A percentile compares a stretch with the other conserved stretches of the same genome.
Evolutionary conservation across 305 asterid species (phyloP).

Genomic region (Fraxinus xanthoxyloides): DNA sequence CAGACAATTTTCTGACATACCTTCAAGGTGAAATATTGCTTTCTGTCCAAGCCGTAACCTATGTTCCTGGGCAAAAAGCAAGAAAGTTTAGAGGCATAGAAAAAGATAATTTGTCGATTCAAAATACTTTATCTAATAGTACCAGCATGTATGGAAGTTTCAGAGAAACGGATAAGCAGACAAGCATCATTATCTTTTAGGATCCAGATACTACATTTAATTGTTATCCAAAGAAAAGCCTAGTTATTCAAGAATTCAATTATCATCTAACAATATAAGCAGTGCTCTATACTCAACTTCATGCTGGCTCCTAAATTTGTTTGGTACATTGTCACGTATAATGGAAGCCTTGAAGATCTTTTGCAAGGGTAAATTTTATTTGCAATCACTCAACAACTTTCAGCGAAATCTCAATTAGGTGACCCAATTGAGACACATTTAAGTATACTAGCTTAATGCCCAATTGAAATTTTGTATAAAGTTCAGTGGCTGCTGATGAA

Average conservation of each 20-base stretch:
- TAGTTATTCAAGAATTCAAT: background rate
- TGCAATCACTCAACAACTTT: background rate
- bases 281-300: background rate
- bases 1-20: constrained; percentile 33
- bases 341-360: background rate
- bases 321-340: background rate
- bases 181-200: background rate
- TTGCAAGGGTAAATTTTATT: background rate
- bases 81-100: constrained; percentile 1
- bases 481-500: background rate
- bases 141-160: background rate
- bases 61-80: constrained; percentile 62
- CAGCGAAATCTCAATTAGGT: background rate
- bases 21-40: constrained; percentile 98
- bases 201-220: background rate
- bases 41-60: constrained; percentile 92
- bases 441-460: background rate
- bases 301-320: background rate
- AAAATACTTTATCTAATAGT: background rate
- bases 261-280: background rate
- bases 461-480: background rate
- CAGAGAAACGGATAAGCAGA: background rate
- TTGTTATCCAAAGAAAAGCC: background rate
- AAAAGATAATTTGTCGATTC: background rate
- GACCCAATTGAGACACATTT: background rate